Evolutionary conservation across 2,329 filamentous ascomycete species (phyloP), one percentile per base, ranked within the genome.

Genomic region (Arthrobotrys megalospora): DNA sequence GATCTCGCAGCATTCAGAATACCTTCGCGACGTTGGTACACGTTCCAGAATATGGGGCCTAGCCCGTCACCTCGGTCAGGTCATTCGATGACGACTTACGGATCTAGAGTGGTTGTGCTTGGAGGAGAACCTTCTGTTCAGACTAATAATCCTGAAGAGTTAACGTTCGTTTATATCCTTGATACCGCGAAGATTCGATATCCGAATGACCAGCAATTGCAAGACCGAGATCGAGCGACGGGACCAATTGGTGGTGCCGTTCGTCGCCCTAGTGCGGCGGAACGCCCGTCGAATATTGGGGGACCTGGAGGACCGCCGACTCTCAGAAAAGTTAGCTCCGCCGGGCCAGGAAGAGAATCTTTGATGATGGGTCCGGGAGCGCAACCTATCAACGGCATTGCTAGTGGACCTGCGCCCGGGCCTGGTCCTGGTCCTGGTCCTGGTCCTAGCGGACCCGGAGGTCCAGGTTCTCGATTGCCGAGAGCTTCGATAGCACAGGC

Each of bases 11-110:
- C 96, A 8, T 93, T 93, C 84, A 88, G 90, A 62, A 93, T 93
- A 81, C 90, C 91, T 0, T 94, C 94, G 10, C 91, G 93, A 80
- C 90, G 96, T 76, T 99, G 96, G 96, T 99, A 98, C 84, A 99
- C 96, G 41, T 99, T 99, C 85, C 96, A 99, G 83, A 99, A 99
- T 83, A 99, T 99, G 96, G 96, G 96, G 0, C 94, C 94, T 2
- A 96, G 94, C 0, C 96, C 96, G 0, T 97, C 94, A 2, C 91
- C 96, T 36, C 89, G 96, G 77, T 98, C 95, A 14, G 96, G 96
- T 0, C 96, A 99, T 84, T 97, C 94, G 84, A 98, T 99, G 96
- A 98, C 96, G 1, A 91, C 94, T 1, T 93, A 95, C 80, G 93
- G 93, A 34, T 97, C 97, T 84, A 92, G 94, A 76, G 91, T 99